Evolutionary conservation across 139 green algal species (phyloP), one percentile per base, ranked within the genome.

Genomic region (Auxenochlorella pyrenoidosa): DNA sequence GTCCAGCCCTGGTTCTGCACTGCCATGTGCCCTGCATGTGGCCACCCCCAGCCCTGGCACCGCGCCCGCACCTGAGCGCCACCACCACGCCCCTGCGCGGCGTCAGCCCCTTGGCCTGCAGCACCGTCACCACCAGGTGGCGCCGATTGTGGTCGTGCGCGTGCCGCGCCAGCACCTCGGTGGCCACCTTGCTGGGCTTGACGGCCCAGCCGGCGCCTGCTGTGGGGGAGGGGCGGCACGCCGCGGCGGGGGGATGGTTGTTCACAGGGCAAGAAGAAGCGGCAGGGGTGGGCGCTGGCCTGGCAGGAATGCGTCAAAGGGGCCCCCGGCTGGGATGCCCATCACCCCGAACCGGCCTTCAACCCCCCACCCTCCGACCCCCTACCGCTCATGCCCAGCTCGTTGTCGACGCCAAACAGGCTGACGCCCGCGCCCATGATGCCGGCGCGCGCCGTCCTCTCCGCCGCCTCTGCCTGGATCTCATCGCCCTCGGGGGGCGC

Each of bases 1-100:
- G 24, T 28, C 60, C 60, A 28, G 19, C 24, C 60, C 60, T 30
- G 60, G 21, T 68, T 18, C 60, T 68, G 60, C 22, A 68, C 21
- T 32, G 22, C 1, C n/a, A 43, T 34, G 18, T 22, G 43, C 68
- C 15, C 10, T 26, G n/a, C 32, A 40, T 13, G 32, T 34, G 18
- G 68, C 68, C 66, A 2, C 5, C 30, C 30, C 30, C 66, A 6
- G 44, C 76, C 51, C 6, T 32, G 5, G 16, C 5, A n/a, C n/a
- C 19, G 21, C 51, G 2, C 30, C 18, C 43, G n/a, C 79, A 86
- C 65, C 88, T 87, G 65, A 94, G 92, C 22, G 92, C 89, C 54
- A 94, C 89, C 28, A 94, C 91, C 24, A 94, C 90, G 26, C 92
- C 92, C 38, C 92, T 84, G 12, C 92, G 81, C 21, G 92, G 92